These are phyloP conservation scores for Chaetoceros tenuissimus DNA, from an alignment of 108 stramenopile genomes.

Conservation along the genomic window DNA sequence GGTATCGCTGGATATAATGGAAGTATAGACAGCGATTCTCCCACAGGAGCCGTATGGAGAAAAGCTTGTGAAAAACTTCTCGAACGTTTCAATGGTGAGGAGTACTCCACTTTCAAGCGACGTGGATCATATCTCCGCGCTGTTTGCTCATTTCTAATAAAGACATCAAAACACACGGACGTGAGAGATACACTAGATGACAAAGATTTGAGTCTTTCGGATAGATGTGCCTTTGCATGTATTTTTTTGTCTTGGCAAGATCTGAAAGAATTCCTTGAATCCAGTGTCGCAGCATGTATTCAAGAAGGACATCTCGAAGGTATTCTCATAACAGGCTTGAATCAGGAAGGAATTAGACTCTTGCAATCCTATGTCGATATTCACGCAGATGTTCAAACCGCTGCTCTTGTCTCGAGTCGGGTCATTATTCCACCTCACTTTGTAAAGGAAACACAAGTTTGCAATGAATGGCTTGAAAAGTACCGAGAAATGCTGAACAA, in stretches of 20 bases:
- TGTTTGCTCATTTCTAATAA: conserved; percentile 47
- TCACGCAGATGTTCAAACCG: conserved; percentile 68
- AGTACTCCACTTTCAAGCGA: conserved; percentile 10
- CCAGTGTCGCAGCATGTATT: conserved; percentile 46
- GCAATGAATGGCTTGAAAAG: conserved; percentile 70
- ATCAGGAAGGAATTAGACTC: conserved; percentile 61
- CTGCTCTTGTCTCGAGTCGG: conserved; percentile 63
- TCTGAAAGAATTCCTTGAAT: conserved; percentile 44
- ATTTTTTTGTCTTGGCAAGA: conserved; percentile 43
- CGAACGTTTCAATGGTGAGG: conserved; percentile 12
- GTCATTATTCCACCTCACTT: conserved; percentile 59
- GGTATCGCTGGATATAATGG: conserved; percentile 57
- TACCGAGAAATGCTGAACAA: conserved; percentile 66
- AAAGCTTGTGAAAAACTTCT: conserved; percentile 56
- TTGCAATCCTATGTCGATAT: conserved; percentile 69
- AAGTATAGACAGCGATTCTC: conserved; percentile 8
- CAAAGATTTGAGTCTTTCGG: conserved; percentile 45
- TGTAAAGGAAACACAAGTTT: conserved; percentile 42
- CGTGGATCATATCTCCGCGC: conserved; percentile 57
- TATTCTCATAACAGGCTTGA: conserved; percentile 63
- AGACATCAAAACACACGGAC: conserved; percentile 28
- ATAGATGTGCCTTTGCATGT: conserved; percentile 73
- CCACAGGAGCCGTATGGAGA: conserved; percentile 46
- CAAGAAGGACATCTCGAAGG: conserved; percentile 65
- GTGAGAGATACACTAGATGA: conserved; percentile 44